Percentiles rank a stretch among this genome's conserved stretches.
Conservation (phyloP, 1,284 basidiomycete genomes). For the Cryptococcus deneoformans region DNA sequence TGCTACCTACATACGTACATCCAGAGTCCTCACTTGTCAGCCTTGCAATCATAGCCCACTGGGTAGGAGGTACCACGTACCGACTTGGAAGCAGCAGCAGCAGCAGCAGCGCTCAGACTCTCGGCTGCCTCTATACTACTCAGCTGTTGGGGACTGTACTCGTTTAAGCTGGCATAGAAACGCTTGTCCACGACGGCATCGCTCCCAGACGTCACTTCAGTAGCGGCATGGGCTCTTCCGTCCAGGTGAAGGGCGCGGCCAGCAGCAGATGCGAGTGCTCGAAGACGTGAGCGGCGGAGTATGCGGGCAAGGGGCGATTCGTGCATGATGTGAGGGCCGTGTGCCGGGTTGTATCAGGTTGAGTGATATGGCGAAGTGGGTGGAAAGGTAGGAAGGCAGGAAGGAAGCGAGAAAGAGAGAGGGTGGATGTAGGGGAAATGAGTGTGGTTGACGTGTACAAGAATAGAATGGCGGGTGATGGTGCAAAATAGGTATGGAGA, state of each 20-base stretch:
- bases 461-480: not conserved
- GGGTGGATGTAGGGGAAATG: not conserved
- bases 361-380: conserved; percentile 5
- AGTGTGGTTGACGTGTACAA: not conserved
- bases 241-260: conserved; percentile 10
- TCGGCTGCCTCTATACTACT: conserved; percentile 1
- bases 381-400: not conserved
- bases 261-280: conserved; percentile 16
- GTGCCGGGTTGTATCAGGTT: no score
- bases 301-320: conserved; percentile 13
- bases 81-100: not conserved
- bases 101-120: not conserved
- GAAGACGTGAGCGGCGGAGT: conserved; percentile 19
- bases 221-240: conserved; percentile 2
- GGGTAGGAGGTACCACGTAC: not conserved
- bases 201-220: not conserved
- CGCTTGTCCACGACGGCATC: conserved; percentile 3
- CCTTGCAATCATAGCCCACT: no score
- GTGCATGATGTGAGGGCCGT: no score
- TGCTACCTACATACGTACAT: no score
- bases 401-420: not conserved
- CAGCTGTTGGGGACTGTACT: conserved; percentile 6
- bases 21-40: no score
- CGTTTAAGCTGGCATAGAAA: conserved; percentile 10
- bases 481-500: not conserved